A percentile compares a stretch with the other conserved stretches of the same genome.
phyloP scores from a whole-genome alignment of 2,329 filamentous ascomycete genomes.

The Trichoderma lentiforme region DNA sequence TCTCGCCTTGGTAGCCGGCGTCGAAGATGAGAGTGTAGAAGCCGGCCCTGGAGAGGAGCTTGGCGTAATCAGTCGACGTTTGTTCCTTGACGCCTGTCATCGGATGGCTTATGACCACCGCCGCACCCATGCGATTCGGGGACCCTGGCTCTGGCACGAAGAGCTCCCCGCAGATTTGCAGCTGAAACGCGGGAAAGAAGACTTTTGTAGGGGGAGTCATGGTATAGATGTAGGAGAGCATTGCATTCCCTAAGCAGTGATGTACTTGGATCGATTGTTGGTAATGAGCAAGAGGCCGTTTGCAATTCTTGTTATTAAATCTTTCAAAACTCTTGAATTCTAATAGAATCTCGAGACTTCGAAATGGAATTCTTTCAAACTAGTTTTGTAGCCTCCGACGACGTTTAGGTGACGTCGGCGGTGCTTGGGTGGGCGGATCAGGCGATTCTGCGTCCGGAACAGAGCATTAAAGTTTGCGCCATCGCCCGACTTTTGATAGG shows the following conservation, averaged over 20 bases:
- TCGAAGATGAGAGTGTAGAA: conserved; percentile 37
- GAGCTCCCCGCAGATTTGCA: conserved; percentile 14
- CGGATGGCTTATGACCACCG: conserved; percentile 33
- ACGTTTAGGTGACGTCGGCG: conserved; percentile 17
- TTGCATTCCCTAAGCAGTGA: background rate
- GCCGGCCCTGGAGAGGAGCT: conserved; percentile 29
- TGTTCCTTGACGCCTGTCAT: conserved; percentile 38
- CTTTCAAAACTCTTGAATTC: background rate
- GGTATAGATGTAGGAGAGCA: conserved; percentile 3
- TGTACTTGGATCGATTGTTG: background rate
- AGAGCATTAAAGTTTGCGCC: background rate
- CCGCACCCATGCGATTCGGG: conserved; percentile 6
- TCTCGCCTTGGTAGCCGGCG: conserved; percentile 38
- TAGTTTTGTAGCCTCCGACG: background rate
- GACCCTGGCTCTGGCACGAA: conserved; percentile 6
- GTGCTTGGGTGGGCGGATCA: background rate
- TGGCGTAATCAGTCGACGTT: conserved; percentile 33
- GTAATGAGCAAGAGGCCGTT: background rate
- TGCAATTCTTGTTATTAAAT: background rate
- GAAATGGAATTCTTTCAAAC: background rate
- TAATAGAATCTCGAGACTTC: background rate
- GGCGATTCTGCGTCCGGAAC: background rate
- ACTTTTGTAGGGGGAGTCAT: conserved; percentile 5
- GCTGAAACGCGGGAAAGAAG: conserved; percentile 5
- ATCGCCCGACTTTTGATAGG: background rate